Percentiles rank a stretch among this genome's conserved stretches.
phyloP scores from a whole-genome alignment of 2,329 filamentous ascomycete genomes.

The Purpureocillium lavendulum region DNA sequence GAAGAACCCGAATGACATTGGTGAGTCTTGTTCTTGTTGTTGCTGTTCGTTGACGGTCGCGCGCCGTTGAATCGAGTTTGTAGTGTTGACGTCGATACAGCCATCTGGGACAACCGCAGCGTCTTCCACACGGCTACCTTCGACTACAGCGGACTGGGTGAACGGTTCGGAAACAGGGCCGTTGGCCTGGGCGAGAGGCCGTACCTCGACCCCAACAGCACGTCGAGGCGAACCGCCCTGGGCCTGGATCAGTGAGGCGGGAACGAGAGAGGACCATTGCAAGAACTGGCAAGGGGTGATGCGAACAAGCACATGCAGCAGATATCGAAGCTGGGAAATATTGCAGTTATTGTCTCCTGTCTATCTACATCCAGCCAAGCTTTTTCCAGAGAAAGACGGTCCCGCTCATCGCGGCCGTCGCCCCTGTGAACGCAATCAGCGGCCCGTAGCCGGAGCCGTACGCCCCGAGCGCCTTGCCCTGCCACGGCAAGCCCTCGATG shows the following conservation, averaged over 20 bases:
- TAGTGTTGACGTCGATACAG: no score
- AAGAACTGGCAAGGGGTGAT: neutral
- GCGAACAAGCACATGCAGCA: no score
- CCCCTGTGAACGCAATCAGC: slow-evolving; percentile 23
- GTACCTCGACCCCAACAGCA: slow-evolving; percentile 40
- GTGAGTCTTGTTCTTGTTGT: slow-evolving; percentile 12
- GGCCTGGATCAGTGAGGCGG: neutral
- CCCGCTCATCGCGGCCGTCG: slow-evolving; percentile 20
- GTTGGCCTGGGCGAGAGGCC: slow-evolving; percentile 46
- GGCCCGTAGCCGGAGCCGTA: slow-evolving; percentile 25
- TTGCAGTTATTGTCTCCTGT: neutral
- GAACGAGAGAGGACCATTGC: neutral
- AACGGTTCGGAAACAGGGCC: slow-evolving; percentile 38
- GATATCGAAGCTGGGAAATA: no score
- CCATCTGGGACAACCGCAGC: slow-evolving; percentile 52
- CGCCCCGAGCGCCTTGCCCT: slow-evolving; percentile 20
- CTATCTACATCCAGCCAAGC: slow-evolving; percentile 20
- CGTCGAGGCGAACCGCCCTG: slow-evolving; percentile 8
- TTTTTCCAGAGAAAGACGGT: slow-evolving; percentile 19
- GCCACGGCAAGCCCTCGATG: slow-evolving; percentile 35
- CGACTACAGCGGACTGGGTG: slow-evolving; percentile 39
- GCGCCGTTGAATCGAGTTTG: no score
- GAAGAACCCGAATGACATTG: slow-evolving; percentile 34
- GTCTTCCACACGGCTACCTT: slow-evolving; percentile 46
- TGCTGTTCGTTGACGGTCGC: no score